Percentiles rank a stretch among this genome's conserved stretches.
Evolutionary conservation across 768 basidiomycete species (phyloP).

Genomic region (Psilocybe sp.): DNA sequence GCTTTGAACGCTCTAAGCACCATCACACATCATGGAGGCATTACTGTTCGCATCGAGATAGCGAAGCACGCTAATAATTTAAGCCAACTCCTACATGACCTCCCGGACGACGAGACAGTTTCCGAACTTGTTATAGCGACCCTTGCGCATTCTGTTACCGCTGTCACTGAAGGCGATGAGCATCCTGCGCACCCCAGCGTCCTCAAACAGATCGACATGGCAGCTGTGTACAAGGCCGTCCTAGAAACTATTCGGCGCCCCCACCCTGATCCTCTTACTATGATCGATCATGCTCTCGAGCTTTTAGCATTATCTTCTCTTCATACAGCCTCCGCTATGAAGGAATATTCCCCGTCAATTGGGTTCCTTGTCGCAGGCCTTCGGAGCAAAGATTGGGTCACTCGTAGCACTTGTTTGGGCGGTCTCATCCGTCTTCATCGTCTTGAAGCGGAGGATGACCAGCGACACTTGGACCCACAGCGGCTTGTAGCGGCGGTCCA

Average conservation of each 20-base stretch:
- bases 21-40: slow-evolving; percentile 62
- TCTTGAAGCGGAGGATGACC: slow-evolving; percentile 40
- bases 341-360: slow-evolving; percentile 38
- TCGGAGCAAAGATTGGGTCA: slow-evolving; percentile 52
- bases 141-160: slow-evolving; percentile 48
- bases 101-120: slow-evolving; percentile 47
- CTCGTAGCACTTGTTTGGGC: slow-evolving; percentile 48
- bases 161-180: slow-evolving; percentile 40
- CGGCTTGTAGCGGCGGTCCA: slow-evolving; percentile 40
- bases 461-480: slow-evolving; percentile 43
- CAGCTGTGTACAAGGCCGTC: slow-evolving; percentile 40
- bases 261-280: slow-evolving; percentile 18
- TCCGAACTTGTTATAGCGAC: slow-evolving; percentile 50
- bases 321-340: slow-evolving; percentile 42
- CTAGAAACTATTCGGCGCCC: slow-evolving; percentile 43
- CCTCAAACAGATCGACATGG: slow-evolving; percentile 40
- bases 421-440: slow-evolving; percentile 51
- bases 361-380: slow-evolving; percentile 54
- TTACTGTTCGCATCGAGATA: slow-evolving; percentile 46
- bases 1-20: slow-evolving; percentile 55
- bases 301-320: slow-evolving; percentile 42
- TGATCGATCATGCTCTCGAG: slow-evolving; percentile 51
- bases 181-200: slow-evolving; percentile 34
- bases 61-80: slow-evolving; percentile 42
- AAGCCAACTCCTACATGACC: slow-evolving; percentile 42